Evolutionary conservation across 352 stramenopile genomes (phyloP).

Genomic region (Pythium coloratum): DNA sequence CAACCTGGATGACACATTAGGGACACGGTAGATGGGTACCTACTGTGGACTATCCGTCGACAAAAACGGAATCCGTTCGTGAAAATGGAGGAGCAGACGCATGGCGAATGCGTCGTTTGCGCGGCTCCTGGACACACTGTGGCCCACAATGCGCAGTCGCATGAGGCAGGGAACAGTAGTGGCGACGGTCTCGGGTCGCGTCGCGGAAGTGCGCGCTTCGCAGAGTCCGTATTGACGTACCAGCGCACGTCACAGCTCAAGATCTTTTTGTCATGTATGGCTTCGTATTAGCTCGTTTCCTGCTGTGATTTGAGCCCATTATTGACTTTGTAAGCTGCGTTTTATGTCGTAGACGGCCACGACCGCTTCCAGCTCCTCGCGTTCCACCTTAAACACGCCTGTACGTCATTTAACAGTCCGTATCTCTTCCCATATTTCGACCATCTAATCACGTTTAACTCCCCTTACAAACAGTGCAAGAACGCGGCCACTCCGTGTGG

Average conservation of each 20-base stretch:
- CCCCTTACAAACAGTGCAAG: slow-evolving; percentile 42
- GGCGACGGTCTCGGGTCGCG: background rate
- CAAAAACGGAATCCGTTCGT: background rate
- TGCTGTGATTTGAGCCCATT: background rate
- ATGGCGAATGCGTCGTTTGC: slow-evolving; percentile 15
- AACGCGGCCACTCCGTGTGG: slow-evolving; percentile 64
- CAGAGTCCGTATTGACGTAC: slow-evolving; percentile 31
- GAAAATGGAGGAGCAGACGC: background rate
- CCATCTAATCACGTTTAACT: background rate
- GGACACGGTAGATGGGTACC: slow-evolving; percentile 1
- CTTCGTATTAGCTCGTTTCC: background rate
- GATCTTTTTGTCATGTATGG: slow-evolving; percentile 75
- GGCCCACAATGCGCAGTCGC: slow-evolving; percentile 16
- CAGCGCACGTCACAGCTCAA: slow-evolving; percentile 49
- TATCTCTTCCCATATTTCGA: background rate
- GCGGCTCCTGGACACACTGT: slow-evolving; percentile 2
- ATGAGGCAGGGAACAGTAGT: background rate
- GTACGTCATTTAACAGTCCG: slow-evolving; percentile 30
- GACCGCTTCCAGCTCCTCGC: slow-evolving; percentile 72
- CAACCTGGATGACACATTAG: background rate
- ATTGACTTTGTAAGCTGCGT: background rate
- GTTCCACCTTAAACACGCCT: slow-evolving; percentile 62
- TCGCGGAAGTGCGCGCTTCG: slow-evolving; percentile 2
- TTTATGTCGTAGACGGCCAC: slow-evolving; percentile 50
- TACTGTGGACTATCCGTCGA: background rate